A percentile compares a stretch with the other conserved stretches of the same genome.
phyloP scores from a whole-genome alignment of 306 rosid species.

The Phaseolus lunatus region DNA sequence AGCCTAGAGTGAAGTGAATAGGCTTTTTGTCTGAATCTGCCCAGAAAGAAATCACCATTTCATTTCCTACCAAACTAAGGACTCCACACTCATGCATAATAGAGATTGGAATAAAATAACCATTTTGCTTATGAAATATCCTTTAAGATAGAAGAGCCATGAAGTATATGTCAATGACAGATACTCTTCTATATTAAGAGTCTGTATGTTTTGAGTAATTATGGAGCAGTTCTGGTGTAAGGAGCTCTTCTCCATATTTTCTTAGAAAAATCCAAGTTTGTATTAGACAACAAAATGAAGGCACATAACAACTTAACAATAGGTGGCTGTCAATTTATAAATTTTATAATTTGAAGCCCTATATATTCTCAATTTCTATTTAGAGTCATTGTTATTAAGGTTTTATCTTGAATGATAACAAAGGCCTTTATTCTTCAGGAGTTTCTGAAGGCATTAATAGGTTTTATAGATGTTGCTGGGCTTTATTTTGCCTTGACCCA shows the following conservation, averaged over 20 bases:
- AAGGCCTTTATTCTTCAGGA: slow-evolving; percentile 62
- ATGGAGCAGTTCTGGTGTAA: slow-evolving; percentile 9
- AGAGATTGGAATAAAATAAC: not conserved
- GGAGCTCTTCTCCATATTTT: slow-evolving; percentile 17
- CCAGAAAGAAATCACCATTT: slow-evolving; percentile 13
- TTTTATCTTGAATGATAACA: slow-evolving; percentile 34
- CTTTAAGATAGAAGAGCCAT: slow-evolving; percentile 24
- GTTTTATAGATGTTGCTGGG: slow-evolving; percentile 97
- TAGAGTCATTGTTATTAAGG: slow-evolving; percentile 12
- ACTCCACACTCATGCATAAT: not conserved
- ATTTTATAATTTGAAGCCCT: slow-evolving; percentile 10
- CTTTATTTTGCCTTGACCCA: slow-evolving; percentile 98
- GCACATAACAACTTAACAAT: not conserved
- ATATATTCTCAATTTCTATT: slow-evolving; percentile 1
- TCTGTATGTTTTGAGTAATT: slow-evolving; percentile 9
- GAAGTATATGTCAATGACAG: slow-evolving; percentile 20
- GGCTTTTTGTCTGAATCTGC: not conserved
- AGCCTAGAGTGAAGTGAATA: slow-evolving; percentile 14
- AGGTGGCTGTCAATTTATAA: slow-evolving; percentile 15
- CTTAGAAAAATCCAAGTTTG: slow-evolving; percentile 6
- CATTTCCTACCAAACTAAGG: slow-evolving; percentile 13
- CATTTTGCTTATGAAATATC: slow-evolving; percentile 1
- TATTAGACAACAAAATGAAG: slow-evolving; percentile 11
- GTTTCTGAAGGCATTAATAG: slow-evolving; percentile 92
- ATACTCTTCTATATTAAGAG: not conserved